Evolutionary conservation across 768 basidiomycete species (phyloP), one percentile per base, ranked within the genome.

Genomic region (Kwoniella heveanensis): DNA sequence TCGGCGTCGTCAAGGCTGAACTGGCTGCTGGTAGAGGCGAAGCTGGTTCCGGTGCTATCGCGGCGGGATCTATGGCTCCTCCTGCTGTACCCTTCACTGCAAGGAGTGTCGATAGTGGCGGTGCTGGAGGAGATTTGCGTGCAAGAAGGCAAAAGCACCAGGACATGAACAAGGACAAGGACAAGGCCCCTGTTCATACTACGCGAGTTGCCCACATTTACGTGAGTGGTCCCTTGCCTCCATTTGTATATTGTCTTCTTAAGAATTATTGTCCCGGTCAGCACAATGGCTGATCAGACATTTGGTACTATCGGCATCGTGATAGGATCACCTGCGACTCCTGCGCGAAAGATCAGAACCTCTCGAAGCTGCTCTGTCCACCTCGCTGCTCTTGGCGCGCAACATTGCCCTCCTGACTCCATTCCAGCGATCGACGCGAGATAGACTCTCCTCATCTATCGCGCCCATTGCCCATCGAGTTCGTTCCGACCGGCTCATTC

Each of bases 341-440:
- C 79, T 96, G 62, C 86, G 91, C 50, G 77, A 81, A 19, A 84
- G 83, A 62, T 85, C 92, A 57, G 76, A 81, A 17, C 77, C 82
- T 1, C 82, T 83, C 26, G 85, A 87, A 65, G 74, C 83, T 1
- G 84, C 85, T 64, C 86, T 95, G 24, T 86, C 89, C 53, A 79
- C 84, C 10, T 85, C 89, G 65, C 80, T 93, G 77, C 87, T 88
- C 19, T 82, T 88, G 47, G 85, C 89, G 22, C 88, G 90, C 46
- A 95, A 94, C 71, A 84, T 97, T 22, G 88, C 88, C 1, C 85
- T 89, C 47, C 83, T 97, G 39, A 89, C 91, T 17, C 94, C 96
- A 2, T 94, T 98, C 79, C 90, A 88, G 73, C 86, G 86, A 52
- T 83, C 87, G 9, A 93, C 93, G 2, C 86, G 93, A 51, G 90